A percentile compares a stretch with the other conserved stretches of the same genome.
Conservation (phyloP, 805 yeast species). For the Myxozyma neglecta region DNA sequence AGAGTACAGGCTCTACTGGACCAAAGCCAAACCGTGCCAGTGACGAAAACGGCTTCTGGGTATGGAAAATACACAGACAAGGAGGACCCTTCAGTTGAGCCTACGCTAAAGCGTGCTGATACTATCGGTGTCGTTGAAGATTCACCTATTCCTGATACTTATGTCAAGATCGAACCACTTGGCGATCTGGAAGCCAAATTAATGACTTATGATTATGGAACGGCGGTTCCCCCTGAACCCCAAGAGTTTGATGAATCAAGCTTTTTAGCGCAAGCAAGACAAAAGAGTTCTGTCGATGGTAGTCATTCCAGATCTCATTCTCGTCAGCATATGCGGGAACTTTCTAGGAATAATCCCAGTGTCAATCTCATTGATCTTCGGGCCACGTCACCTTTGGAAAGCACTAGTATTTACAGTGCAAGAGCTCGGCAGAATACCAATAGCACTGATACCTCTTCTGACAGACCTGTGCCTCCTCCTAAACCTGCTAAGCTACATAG, state of each 20-base stretch:
- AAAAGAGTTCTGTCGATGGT: not conserved
- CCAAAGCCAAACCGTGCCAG: constrained; percentile 39
- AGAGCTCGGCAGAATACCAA: constrained; percentile 3
- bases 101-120: not conserved
- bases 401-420: not conserved
- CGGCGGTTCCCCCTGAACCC: not conserved
- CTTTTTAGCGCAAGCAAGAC: constrained; percentile 13
- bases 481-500: constrained; percentile 14
- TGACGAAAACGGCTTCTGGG: constrained; percentile 62
- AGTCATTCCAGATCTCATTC: not conserved
- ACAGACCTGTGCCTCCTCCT: constrained; percentile 14
- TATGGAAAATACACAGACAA: constrained; percentile 61
- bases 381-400: not conserved
- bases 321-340: not conserved
- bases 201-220: not conserved
- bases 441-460: constrained; percentile 5
- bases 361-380: not conserved
- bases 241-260: constrained; percentile 8
- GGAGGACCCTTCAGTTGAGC: not conserved
- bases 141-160: constrained; percentile 2
- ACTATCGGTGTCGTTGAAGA: constrained; percentile 13
- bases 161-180: constrained; percentile 13
- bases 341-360: not conserved
- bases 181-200: constrained; percentile 4
- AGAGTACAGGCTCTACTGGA: constrained; percentile 27